These are phyloP conservation scores for Raphanus sativus DNA, from an alignment of 345 rosid genomes.

Conservation along the genomic window DNA sequence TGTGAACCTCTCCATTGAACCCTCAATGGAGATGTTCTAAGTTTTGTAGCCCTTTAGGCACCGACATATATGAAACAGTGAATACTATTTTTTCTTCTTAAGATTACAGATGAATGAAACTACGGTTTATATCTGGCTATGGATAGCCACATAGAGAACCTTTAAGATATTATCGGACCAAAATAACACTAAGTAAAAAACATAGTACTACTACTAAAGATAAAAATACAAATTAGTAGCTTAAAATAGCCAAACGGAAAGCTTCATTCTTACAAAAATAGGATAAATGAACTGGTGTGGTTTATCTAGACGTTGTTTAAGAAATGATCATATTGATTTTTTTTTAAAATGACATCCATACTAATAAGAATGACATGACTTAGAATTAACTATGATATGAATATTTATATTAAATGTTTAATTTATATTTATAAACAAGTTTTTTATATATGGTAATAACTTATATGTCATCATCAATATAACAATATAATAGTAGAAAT, in stretches of 20 bases:
- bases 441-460: no score
- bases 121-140: background rate
- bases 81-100: background rate
- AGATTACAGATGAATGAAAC: background rate
- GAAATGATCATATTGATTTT: no score
- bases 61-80: constrained; percentile 22
- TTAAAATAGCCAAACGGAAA: background rate
- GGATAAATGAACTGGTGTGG: background rate
- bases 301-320: background rate
- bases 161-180: background rate
- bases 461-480: no score
- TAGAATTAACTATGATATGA: no score
- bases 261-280: background rate
- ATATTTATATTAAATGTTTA: no score
- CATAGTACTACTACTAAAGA: background rate
- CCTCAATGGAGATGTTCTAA: no score
- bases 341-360: no score
- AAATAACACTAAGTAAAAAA: background rate
- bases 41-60: constrained; percentile 17
- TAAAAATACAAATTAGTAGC: background rate
- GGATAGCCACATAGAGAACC: background rate
- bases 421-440: no score
- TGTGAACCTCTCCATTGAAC: no score
- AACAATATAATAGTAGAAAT: no score
- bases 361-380: no score